Conservation (phyloP, 2,329 filamentous ascomycete species). For the Cordyceps fumosorosea region DNA sequence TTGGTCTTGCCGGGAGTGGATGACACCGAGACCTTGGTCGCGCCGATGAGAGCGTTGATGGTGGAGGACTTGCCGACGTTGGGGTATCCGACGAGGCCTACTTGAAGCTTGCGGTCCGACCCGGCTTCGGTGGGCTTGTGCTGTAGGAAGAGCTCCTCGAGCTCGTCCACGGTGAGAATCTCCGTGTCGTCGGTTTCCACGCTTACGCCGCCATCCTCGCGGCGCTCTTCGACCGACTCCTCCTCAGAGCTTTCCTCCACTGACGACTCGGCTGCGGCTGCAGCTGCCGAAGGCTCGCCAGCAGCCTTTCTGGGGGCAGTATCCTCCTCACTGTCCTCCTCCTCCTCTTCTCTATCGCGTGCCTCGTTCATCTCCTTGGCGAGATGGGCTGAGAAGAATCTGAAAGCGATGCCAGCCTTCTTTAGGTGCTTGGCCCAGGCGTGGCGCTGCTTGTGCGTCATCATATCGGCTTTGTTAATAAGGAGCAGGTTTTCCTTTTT, state of each 20-base stretch:
- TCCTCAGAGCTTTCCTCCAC: constrained; percentile 20
- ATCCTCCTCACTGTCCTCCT: constrained; percentile 20
- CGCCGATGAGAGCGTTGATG: constrained; percentile 96
- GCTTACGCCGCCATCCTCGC: constrained; percentile 2
- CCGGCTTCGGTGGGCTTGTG: constrained; percentile 53
- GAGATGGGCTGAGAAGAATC: constrained; percentile 90
- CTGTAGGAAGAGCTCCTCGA: constrained; percentile 80
- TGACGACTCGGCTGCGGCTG: constrained; percentile 17
- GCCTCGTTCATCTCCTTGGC: constrained; percentile 86
- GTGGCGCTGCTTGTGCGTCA: constrained; percentile 76
- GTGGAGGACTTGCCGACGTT: constrained; percentile 99
- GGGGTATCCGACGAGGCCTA: constrained; percentile 93
- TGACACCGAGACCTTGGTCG: constrained; percentile 97
- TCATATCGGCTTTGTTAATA: constrained; percentile 99
- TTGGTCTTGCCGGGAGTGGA: constrained; percentile 98
- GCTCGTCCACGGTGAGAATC: constrained; percentile 87
- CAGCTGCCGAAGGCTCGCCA: constrained; percentile 21
- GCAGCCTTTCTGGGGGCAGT: constrained; percentile 20
- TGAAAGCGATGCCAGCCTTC: constrained; percentile 74
- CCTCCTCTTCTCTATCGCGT: constrained; percentile 47
- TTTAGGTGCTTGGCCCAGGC: constrained; percentile 85
- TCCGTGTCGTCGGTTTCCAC: constrained; percentile 56
- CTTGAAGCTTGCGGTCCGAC: constrained; percentile 63
- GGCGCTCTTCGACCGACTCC: constrained; percentile 17
- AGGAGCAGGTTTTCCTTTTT: constrained; percentile 86